Conservation (phyloP, 1,284 basidiomycete genomes). For the Fistulinella staudtii region DNA sequence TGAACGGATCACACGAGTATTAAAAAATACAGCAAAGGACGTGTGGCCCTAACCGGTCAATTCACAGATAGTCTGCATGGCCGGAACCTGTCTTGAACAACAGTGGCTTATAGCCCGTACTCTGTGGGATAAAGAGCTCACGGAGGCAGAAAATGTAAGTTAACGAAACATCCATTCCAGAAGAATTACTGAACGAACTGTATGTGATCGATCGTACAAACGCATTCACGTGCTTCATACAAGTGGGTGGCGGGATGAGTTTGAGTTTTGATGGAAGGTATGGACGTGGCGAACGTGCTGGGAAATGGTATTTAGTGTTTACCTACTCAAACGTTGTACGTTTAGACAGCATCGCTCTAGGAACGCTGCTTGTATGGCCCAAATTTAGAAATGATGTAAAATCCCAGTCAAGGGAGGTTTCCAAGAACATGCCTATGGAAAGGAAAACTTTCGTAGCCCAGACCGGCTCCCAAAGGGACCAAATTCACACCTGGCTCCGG, state of each 20-base stretch:
- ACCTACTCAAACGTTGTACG: not conserved
- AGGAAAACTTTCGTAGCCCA: not conserved
- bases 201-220: not conserved
- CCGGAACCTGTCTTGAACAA: not conserved
- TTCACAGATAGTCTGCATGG: not conserved
- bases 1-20: slow-evolving; percentile 8
- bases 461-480: not conserved
- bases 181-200: not conserved
- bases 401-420: not conserved
- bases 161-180: not conserved
- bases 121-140: not conserved
- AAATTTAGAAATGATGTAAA: slow-evolving; percentile 2
- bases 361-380: not conserved
- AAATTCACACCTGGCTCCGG: not conserved
- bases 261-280: slow-evolving; percentile 1
- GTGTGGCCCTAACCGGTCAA: not conserved
- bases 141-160: not conserved
- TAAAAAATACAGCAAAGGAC: slow-evolving; percentile 19
- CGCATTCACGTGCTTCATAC: slow-evolving; percentile 2
- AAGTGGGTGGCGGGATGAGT: slow-evolving; percentile 9
- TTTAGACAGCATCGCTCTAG: slow-evolving; percentile 6
- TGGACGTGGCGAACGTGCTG: slow-evolving; percentile 2
- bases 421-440: not conserved
- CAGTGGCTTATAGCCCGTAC: not conserved
- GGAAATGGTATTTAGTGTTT: slow-evolving; percentile 1